A percentile compares a stretch with the other conserved stretches of the same genome.
phyloP scores from a whole-genome alignment of 2,329 filamentous ascomycete genomes.

The Xylaria sp. region DNA sequence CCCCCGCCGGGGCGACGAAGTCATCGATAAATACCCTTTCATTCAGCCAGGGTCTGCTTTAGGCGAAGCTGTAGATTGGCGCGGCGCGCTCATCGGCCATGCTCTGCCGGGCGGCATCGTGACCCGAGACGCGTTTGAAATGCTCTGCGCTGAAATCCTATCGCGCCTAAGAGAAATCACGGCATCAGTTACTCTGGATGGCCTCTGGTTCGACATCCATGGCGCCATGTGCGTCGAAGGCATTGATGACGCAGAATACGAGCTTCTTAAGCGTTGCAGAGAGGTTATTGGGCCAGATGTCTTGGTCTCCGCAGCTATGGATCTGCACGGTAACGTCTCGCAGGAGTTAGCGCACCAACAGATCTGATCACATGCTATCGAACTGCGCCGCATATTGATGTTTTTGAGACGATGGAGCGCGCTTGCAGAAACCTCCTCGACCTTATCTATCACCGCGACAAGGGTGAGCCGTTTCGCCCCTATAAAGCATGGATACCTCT shows the following conservation, averaged over 20 bases:
- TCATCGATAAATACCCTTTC: constrained; percentile 53
- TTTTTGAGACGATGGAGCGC: constrained; percentile 55
- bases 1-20: constrained; percentile 49
- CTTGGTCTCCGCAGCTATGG: constrained; percentile 60
- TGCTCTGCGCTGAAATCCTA: constrained; percentile 47
- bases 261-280: constrained; percentile 53
- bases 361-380: constrained; percentile 61
- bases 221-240: constrained; percentile 61
- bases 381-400: constrained; percentile 58
- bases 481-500: constrained; percentile 59
- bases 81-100: constrained; percentile 57
- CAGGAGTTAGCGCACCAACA: constrained; percentile 53
- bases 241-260: constrained; percentile 54
- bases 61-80: constrained; percentile 52
- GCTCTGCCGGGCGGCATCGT: constrained; percentile 57
- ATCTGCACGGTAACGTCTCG: constrained; percentile 61
- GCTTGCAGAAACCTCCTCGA: constrained; percentile 56
- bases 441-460: constrained; percentile 40
- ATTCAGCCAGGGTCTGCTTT: constrained; percentile 49
- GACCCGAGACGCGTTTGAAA: constrained; percentile 52
- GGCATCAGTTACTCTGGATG: constrained; percentile 46
- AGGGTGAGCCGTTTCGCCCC: constrained; percentile 42
- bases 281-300: constrained; percentile 51
- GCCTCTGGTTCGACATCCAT: constrained; percentile 62
- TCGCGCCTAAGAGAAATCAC: constrained; percentile 47